A percentile compares a stretch with the other conserved stretches of the same genome.
Evolutionary conservation across 345 rosid species (phyloP).

Genomic region (Salix udensis): DNA sequence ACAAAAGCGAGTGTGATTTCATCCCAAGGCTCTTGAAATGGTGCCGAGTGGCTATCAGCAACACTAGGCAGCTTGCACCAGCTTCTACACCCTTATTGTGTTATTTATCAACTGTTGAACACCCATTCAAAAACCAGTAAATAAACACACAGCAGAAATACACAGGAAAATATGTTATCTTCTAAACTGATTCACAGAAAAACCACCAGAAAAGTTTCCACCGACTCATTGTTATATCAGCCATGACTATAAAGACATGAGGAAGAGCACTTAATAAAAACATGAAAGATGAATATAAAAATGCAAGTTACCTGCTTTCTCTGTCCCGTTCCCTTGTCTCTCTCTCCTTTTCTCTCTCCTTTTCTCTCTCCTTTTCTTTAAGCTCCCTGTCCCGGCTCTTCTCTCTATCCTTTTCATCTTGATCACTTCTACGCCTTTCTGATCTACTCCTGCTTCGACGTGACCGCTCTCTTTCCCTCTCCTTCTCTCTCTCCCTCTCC

Average conservation of each 20-base stretch:
- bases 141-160: neutral
- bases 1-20: neutral
- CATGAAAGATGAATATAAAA: neutral
- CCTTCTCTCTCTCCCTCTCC: constrained; percentile 43
- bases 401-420: constrained; percentile 42
- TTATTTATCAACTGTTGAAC: neutral
- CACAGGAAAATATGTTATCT: neutral
- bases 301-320: constrained; percentile 63
- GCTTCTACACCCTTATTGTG: neutral
- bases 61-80: neutral
- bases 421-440: constrained; percentile 48
- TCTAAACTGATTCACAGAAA: neutral
- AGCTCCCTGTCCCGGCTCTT: constrained; percentile 54
- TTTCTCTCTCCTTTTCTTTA: constrained; percentile 49
- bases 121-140: neutral
- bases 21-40: neutral
- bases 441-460: constrained; percentile 56
- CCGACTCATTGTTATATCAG: neutral
- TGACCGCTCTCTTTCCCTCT: constrained; percentile 43
- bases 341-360: constrained; percentile 30
- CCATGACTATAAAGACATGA: neutral
- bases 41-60: neutral
- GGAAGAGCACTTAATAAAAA: neutral
- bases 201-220: neutral
- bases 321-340: constrained; percentile 58